Evolutionary conservation across 495 filamentous ascomycete species (phyloP).

Genomic region (Penicillium flavigenum): DNA sequence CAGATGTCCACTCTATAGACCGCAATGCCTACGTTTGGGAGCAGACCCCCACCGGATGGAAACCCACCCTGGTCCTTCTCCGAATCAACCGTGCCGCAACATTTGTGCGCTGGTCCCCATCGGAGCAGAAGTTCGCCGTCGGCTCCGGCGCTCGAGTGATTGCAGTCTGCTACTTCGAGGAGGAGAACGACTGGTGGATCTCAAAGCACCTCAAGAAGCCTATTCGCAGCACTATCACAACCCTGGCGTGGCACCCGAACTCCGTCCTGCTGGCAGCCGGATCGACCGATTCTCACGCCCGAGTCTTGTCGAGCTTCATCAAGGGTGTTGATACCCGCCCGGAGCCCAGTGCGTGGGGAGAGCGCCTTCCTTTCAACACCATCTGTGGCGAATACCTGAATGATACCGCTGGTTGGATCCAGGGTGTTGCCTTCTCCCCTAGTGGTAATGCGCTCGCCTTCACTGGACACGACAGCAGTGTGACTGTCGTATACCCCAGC

Average conservation of each 20-base stretch:
- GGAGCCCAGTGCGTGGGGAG: constrained; percentile 88
- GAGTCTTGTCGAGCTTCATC: constrained; percentile 93
- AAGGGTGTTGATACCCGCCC: constrained; percentile 89
- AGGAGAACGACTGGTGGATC: constrained; percentile 99
- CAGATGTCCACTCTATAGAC: constrained; percentile 53
- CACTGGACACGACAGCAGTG: constrained; percentile 87
- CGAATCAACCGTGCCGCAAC: constrained; percentile 97
- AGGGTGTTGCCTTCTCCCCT: constrained; percentile 86
- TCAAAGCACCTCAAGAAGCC: constrained; percentile 99
- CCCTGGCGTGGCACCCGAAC: constrained; percentile 94
- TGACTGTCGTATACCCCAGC: constrained; percentile 93
- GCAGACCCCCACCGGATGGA: constrained; percentile 84
- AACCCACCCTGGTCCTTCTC: constrained; percentile 93
- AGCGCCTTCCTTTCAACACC: constrained; percentile 93
- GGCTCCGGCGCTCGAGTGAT: constrained; percentile 94
- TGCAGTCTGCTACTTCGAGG: constrained; percentile 97
- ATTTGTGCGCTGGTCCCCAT: constrained; percentile 95
- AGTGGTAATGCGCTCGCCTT: constrained; percentile 90
- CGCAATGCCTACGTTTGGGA: constrained; percentile 99
- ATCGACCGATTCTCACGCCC: constrained; percentile 94
- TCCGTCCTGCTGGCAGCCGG: constrained; percentile 91
- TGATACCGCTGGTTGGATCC: constrained; percentile 94
- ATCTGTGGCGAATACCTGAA: constrained; percentile 96
- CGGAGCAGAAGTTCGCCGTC: constrained; percentile 94
- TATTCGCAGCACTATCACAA: constrained; percentile 92